Conservation (phyloP, 345 rosid species). For the Citrus maxima region DNA sequence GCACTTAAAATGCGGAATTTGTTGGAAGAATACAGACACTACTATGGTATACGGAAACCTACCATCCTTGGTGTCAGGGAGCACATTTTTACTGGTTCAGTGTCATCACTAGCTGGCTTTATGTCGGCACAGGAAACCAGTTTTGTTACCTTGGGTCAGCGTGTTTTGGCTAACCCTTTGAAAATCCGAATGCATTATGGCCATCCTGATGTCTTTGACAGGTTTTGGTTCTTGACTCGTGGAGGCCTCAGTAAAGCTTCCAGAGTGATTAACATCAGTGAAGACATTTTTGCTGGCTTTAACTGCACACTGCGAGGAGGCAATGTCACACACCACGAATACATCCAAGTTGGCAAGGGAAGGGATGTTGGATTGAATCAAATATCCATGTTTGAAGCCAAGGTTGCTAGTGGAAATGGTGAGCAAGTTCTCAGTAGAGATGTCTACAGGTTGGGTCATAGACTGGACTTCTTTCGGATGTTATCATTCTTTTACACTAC, state of each 20-base stretch:
- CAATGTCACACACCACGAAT: slow-evolving; percentile 95
- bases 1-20: slow-evolving; percentile 95
- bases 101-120: slow-evolving; percentile 91
- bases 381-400: slow-evolving; percentile 96
- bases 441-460: slow-evolving; percentile 93
- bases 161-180: slow-evolving; percentile 93
- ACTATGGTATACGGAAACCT: slow-evolving; percentile 78
- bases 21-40: slow-evolving; percentile 75
- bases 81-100: slow-evolving; percentile 94
- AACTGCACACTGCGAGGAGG: slow-evolving; percentile 98
- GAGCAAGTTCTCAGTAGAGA: slow-evolving; percentile 98
- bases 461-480: slow-evolving; percentile 97
- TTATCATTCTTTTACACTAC: slow-evolving; percentile 92
- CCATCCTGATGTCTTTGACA: slow-evolving; percentile 95
- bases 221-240: slow-evolving; percentile 96
- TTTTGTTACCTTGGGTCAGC: slow-evolving; percentile 95
- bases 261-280: slow-evolving; percentile 91
- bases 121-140: slow-evolving; percentile 91
- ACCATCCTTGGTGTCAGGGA: slow-evolving; percentile 95
- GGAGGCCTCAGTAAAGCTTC: slow-evolving; percentile 99
- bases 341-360: slow-evolving; percentile 97
- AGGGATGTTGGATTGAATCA: slow-evolving; percentile 99
- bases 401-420: slow-evolving; percentile 99
- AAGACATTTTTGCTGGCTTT: slow-evolving; percentile 99
- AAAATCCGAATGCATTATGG: slow-evolving; percentile 98